Evolutionary conservation across 805 yeast genomes (phyloP).

Genomic region (Nakazawaea ernobii): DNA sequence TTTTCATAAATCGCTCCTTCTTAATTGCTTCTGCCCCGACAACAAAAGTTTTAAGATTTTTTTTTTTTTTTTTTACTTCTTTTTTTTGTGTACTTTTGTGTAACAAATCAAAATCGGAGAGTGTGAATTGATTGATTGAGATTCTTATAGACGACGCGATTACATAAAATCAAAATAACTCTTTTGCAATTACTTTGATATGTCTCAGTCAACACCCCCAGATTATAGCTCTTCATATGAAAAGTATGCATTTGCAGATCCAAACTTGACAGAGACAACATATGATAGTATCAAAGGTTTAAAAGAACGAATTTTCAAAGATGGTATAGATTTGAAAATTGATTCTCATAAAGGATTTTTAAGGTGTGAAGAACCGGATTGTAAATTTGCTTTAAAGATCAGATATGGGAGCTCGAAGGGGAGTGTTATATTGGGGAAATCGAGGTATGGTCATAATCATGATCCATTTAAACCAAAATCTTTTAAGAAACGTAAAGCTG

Average conservation of each 20-base stretch:
- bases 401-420: slow-evolving; percentile 10
- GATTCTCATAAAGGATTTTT: slow-evolving; percentile 10
- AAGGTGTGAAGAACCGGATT: slow-evolving; percentile 8
- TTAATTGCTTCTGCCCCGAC: not conserved
- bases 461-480: not conserved
- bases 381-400: slow-evolving; percentile 7
- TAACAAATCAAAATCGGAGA: too few species aligned
- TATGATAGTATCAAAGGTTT: slow-evolving; percentile 8
- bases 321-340: slow-evolving; percentile 3
- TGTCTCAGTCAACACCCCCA: not conserved
- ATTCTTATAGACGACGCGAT: too few species aligned
- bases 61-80: not conserved
- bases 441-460: slow-evolving; percentile 4
- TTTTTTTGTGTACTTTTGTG: not conserved
- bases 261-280: slow-evolving; percentile 3
- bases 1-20: not conserved
- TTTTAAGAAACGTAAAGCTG: not conserved
- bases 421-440: slow-evolving; percentile 8
- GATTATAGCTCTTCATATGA: slow-evolving; percentile 2
- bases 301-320: slow-evolving; percentile 1
- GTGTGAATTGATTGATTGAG: too few species aligned
- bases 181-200: not conserved
- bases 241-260: slow-evolving; percentile 2
- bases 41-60: not conserved
- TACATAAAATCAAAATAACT: not conserved